Conservation (phyloP, 768 basidiomycete species). For the Lactarius pseudohatsudake region DNA sequence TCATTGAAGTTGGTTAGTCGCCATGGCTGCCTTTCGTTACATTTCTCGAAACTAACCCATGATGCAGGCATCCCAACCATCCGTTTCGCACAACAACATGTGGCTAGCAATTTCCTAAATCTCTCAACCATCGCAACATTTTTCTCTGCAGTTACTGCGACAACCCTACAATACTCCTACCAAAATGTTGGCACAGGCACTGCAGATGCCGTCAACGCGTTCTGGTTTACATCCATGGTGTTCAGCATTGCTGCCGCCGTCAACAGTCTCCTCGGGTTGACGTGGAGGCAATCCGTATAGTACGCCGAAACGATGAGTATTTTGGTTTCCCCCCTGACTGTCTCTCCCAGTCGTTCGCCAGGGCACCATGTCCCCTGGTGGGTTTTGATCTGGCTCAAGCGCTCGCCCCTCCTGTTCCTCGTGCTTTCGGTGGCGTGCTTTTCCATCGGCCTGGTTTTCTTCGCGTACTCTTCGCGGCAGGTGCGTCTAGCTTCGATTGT, state of each 20-base stretch:
- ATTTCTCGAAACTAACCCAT: not conserved
- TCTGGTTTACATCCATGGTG: conserved; percentile 75
- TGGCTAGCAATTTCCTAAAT: conserved; percentile 67
- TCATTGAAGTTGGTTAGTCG: conserved; percentile 70
- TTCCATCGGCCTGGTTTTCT: conserved; percentile 75
- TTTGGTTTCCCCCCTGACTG: not conserved
- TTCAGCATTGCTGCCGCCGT: conserved; percentile 83
- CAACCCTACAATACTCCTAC: conserved; percentile 70
- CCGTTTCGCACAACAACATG: conserved; percentile 72
- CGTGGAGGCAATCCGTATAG: conserved; percentile 86
- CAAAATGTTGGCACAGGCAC: conserved; percentile 41
- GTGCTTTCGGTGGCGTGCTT: conserved; percentile 84
- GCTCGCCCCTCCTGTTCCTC: conserved; percentile 78
- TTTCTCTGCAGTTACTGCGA: conserved; percentile 74
- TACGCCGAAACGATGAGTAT: conserved; percentile 40
- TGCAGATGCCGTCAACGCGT: conserved; percentile 60
- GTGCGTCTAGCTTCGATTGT: conserved; percentile 39
- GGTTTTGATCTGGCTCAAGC: conserved; percentile 85
- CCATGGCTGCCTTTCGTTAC: conserved; percentile 23
- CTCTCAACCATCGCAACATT: conserved; percentile 77
- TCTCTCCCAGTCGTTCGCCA: conserved; percentile 60
- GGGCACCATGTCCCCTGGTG: conserved; percentile 79
- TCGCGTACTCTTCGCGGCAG: conserved; percentile 72
- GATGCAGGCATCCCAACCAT: conserved; percentile 68
- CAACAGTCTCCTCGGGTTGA: conserved; percentile 69